Percentiles rank a stretch among this genome's conserved stretches.
Conservation (phyloP, 805 yeast species). For the Saturnispora mendoncae region DNA sequence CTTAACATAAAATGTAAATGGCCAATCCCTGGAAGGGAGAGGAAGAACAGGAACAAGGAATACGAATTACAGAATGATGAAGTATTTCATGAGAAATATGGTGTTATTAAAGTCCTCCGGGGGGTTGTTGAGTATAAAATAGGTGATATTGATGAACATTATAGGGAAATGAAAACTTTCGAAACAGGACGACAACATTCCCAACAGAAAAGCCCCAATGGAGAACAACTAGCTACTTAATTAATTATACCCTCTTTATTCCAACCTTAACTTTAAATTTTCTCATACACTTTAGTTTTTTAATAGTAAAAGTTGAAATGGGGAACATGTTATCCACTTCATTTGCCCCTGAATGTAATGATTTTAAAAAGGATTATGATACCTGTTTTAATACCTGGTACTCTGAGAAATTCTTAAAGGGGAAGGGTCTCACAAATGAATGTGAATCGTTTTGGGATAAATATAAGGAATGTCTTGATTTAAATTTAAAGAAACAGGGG, state of each 20-base stretch:
- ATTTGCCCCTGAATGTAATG: constrained; percentile 95
- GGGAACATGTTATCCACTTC: constrained; percentile 75
- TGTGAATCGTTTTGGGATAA: constrained; percentile 85
- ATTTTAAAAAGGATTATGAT: constrained; percentile 76
- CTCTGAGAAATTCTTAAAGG: constrained; percentile 70
- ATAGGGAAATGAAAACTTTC: background rate
- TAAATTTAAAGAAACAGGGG: constrained; percentile 59
- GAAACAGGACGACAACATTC: background rate
- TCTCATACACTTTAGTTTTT: too few species aligned
- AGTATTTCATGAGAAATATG: constrained; percentile 46
- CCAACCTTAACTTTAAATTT: too few species aligned
- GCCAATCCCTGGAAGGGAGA: constrained; percentile 66
- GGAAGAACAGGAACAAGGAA: constrained; percentile 44
- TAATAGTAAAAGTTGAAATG: constrained; percentile 30
- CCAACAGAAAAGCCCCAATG: background rate
- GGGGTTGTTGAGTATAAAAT: constrained; percentile 48
- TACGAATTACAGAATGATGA: constrained; percentile 41
- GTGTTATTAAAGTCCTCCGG: constrained; percentile 51
- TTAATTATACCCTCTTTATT: too few species aligned
- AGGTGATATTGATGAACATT: constrained; percentile 14
- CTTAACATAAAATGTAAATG: constrained; percentile 58
- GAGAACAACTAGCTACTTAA: too few species aligned
- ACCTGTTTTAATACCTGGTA: constrained; percentile 94
- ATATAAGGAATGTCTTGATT: constrained; percentile 81
- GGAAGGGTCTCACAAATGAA: constrained; percentile 63